These are phyloP conservation scores for Aspergillus arachidicola DNA, from an alignment of 2,329 filamentous ascomycete genomes.

Conservation along the genomic window DNA sequence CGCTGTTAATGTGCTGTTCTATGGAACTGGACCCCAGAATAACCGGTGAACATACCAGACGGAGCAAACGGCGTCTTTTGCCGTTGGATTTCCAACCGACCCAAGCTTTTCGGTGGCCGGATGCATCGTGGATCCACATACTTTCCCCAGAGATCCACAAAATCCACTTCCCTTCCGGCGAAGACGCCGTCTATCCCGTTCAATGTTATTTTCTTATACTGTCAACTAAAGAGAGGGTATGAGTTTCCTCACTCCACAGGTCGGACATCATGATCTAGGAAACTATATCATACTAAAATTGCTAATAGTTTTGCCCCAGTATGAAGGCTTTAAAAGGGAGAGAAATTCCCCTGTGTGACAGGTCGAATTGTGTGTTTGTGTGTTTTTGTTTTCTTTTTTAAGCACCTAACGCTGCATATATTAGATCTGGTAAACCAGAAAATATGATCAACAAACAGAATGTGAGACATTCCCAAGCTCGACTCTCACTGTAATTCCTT, in stretches of 20 bases:
- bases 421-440: not conserved
- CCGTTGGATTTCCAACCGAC: not conserved
- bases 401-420: not conserved
- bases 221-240: too few species aligned
- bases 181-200: not conserved
- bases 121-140: not conserved
- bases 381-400: not conserved
- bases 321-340: not conserved
- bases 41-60: not conserved
- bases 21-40: not conserved
- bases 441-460: not conserved
- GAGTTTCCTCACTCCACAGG: not conserved
- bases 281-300: not conserved
- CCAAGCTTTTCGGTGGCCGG: not conserved
- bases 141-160: not conserved
- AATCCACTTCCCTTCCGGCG: too few species aligned
- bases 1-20: not conserved
- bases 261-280: rapidly evolving
- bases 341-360: not conserved
- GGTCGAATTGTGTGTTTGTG: not conserved
- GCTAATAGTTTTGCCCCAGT: not conserved
- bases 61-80: not conserved
- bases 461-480: not conserved
- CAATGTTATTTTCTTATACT: too few species aligned
- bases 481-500: not conserved